Percentiles rank a stretch among this genome's conserved stretches.
Evolutionary conservation across 2,329 filamentous ascomycete genomes (phyloP).

Genomic region (Penicillium hesseltinei): DNA sequence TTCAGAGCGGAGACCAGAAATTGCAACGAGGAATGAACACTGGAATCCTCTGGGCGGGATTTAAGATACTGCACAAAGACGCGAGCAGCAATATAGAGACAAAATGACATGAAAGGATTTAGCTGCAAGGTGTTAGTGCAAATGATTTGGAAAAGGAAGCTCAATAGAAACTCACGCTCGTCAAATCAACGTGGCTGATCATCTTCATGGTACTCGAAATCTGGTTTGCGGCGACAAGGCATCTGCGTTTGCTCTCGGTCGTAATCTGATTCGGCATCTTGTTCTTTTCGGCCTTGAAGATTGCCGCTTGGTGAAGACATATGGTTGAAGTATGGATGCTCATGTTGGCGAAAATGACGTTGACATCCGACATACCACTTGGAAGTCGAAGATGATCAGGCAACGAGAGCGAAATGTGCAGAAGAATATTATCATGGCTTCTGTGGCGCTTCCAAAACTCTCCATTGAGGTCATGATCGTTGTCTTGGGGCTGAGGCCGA

Average conservation of each 20-base stretch:
- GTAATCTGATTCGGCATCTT: conserved; percentile 72
- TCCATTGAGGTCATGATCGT: conserved; percentile 83
- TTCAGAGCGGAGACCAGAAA: conserved; percentile 91
- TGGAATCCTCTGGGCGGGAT: conserved; percentile 77
- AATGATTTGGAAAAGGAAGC: neutral
- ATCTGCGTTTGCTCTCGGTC: conserved; percentile 87
- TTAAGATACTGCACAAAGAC: conserved; percentile 98
- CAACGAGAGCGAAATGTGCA: conserved; percentile 82
- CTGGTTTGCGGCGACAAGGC: conserved; percentile 88
- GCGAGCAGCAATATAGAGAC: conserved; percentile 89
- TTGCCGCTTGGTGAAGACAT: conserved; percentile 95
- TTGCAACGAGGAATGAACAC: conserved; percentile 76
- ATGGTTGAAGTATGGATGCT: conserved; percentile 95
- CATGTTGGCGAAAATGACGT: conserved; percentile 94
- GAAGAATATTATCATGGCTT: conserved; percentile 81
- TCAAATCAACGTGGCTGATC: conserved; percentile 85
- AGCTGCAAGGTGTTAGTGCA: conserved; percentile 57
- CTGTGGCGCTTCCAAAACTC: conserved; percentile 95
- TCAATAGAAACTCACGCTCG: conserved; percentile 59
- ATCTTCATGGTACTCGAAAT: conserved; percentile 94
- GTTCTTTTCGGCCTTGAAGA: conserved; percentile 94
- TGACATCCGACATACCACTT: conserved; percentile 70
- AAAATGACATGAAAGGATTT: conserved; percentile 94
- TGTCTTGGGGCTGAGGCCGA: conserved; percentile 75
- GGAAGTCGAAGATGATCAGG: conserved; percentile 79